phyloP scores from a whole-genome alignment of 352 stramenopile species.

The Plasmopara muralis region DNA sequence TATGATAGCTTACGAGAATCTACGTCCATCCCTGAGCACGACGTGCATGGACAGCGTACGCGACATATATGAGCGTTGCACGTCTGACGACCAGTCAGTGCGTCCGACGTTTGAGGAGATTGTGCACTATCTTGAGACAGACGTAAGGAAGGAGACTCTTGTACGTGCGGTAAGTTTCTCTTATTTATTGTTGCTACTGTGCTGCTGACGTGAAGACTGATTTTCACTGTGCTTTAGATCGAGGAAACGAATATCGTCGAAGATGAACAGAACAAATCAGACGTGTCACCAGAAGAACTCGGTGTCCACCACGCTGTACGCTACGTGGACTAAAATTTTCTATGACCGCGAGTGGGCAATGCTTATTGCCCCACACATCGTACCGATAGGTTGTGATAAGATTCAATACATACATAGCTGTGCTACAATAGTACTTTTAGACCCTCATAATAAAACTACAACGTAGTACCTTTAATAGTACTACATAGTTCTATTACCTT shows the following conservation, averaged over 20 bases:
- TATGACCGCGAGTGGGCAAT: background rate
- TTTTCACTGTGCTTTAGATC: slow-evolving; percentile 20
- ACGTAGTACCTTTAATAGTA: background rate
- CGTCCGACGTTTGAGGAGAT: slow-evolving; percentile 84
- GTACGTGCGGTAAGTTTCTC: slow-evolving; percentile 55
- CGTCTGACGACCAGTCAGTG: slow-evolving; percentile 59
- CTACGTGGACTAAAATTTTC: slow-evolving; percentile 56
- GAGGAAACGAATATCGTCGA: slow-evolving; percentile 37
- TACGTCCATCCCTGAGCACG: slow-evolving; percentile 75
- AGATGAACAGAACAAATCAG: slow-evolving; percentile 21
- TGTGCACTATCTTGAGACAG: slow-evolving; percentile 77
- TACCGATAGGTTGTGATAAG: no score
- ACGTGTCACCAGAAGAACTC: slow-evolving; percentile 74
- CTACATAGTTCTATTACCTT: background rate
- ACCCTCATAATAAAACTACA: no score
- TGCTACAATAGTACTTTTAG: no score
- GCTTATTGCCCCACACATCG: no score
- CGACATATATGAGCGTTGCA: slow-evolving; percentile 76
- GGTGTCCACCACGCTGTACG: slow-evolving; percentile 76
- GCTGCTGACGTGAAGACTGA: slow-evolving; percentile 8
- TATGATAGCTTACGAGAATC: slow-evolving; percentile 86
- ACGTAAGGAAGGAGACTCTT: slow-evolving; percentile 81
- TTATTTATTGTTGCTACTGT: slow-evolving; percentile 5
- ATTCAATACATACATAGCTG: no score
- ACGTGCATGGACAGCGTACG: slow-evolving; percentile 80